Conservation (phyloP, 2,329 filamentous ascomycete species). For the Didymella sp. region DNA sequence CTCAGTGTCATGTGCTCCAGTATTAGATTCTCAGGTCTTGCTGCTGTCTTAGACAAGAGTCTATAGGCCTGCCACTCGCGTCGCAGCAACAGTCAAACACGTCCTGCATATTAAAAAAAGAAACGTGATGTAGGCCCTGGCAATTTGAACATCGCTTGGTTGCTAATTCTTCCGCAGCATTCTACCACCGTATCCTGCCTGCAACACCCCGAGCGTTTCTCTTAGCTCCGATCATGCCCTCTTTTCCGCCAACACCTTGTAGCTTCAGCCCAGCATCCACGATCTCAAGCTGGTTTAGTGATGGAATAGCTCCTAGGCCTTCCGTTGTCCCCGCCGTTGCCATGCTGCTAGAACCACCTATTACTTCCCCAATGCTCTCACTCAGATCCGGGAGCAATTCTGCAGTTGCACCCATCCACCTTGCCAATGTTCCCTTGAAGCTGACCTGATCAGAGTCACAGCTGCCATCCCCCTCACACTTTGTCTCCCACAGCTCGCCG, state of each 20-base stretch:
- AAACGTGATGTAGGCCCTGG: too few relatives aligned
- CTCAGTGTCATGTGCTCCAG: background rate
- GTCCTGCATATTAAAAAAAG: too few relatives aligned
- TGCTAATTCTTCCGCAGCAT: too few relatives aligned
- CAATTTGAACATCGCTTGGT: too few relatives aligned
- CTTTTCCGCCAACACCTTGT: constrained; percentile 23
- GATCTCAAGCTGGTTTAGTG: constrained; percentile 28
- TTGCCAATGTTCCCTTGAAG: constrained; percentile 62
- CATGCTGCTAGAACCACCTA: constrained; percentile 18
- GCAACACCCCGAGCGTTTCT: background rate
- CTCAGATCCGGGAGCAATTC: constrained; percentile 28
- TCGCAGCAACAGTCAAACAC: too few relatives aligned
- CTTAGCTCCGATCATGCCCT: constrained; percentile 26
- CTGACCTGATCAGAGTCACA: constrained; percentile 73
- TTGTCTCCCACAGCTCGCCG: constrained; percentile 59
- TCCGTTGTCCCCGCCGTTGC: constrained; percentile 20
- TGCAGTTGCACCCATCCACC: constrained; percentile 39
- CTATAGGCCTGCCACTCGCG: background rate
- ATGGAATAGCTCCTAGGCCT: constrained; percentile 21
- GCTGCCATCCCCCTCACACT: constrained; percentile 63
- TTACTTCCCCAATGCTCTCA: constrained; percentile 22
- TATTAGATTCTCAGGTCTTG: too few relatives aligned
- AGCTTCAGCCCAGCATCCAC: constrained; percentile 27
- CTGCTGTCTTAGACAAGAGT: background rate
- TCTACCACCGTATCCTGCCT: background rate